Base-by-base conservation (phyloP, 1,284 basidiomycete species). In the Agaricales sp. region DNA sequence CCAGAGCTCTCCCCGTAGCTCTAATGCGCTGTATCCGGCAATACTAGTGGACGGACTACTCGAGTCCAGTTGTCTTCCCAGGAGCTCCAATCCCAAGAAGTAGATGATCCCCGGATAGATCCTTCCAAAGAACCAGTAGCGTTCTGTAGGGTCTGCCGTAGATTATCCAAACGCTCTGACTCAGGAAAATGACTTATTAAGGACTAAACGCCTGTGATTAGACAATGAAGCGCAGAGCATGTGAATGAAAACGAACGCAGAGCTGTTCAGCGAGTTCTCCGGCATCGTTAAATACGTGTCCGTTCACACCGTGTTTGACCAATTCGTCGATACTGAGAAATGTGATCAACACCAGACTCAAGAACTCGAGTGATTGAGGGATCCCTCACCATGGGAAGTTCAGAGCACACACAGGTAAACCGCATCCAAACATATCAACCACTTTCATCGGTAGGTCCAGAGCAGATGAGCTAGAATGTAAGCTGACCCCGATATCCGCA, bases 401-500 rank as follows among this genome's bases (percentile, higher is more conserved):
- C 4, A 93, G 73, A 0, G 96, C 94, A 54, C 94, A 88, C 2
- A 98, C 96, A 0, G 94, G 94, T 47, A 97, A 69, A 1, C 82
- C 86, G 57, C 93, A 98, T 0, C 96, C 96, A 65, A 99, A 96
- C 96, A 99, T 98, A 64, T 99, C 96, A 2, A 99, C 94, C 6
- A 99, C 85, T 66, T 99, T 99, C 96, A 99, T 99, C 1, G 96
- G 96, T 48, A 99, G 70, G 65, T 99, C 96, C 43, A 95, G 68
- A 0, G 80, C 88, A 0, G 91, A 95, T 1, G 90, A 93, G 62
- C 89, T 92, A 14, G 83, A 80, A 64, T 99, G 96, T 50, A 99
- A 69, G 51, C 83, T 92, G 45, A 99, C 77, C 1, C 96, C 96
- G 16, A 99, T 58, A 64, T 99, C 93, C 2, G 93, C 92, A 2